A percentile compares a stretch with the other conserved stretches of the same genome.
Evolutionary conservation across 106 monocot genomes (phyloP).

Genomic region (Dendrobium nobile): DNA sequence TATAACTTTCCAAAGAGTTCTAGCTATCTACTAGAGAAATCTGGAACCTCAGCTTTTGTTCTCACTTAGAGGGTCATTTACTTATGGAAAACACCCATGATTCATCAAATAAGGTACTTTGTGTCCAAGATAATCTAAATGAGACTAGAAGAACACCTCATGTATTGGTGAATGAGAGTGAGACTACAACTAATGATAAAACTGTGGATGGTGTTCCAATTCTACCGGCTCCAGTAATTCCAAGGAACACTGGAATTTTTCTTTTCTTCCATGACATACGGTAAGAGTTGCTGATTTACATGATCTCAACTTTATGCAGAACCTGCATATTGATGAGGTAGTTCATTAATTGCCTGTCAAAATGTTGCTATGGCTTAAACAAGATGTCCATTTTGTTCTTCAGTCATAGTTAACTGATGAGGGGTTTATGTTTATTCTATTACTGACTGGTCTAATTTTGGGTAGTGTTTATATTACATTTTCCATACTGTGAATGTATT

Average conservation of each 20-base stretch:
- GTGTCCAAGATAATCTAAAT: background rate
- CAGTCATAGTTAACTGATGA: background rate
- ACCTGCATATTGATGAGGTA: background rate
- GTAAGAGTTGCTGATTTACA: constrained; percentile 15
- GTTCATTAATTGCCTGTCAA: background rate
- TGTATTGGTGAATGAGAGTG: background rate
- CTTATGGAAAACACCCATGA: constrained; percentile 4
- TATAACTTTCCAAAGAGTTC: background rate
- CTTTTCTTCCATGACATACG: constrained; percentile 49
- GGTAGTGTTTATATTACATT: background rate
- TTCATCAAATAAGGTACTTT: background rate
- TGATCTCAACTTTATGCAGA: background rate
- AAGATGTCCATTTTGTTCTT: background rate
- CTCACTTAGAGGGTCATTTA: background rate
- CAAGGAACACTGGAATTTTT: constrained; percentile 33
- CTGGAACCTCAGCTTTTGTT: background rate
- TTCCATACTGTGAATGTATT: background rate
- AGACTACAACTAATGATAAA: background rate
- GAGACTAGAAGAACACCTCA: background rate
- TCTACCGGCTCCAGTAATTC: background rate
- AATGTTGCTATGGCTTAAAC: background rate
- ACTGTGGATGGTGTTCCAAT: constrained; percentile 2
- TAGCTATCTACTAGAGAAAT: no score
- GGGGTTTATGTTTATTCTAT: background rate
- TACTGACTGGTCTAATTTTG: background rate